Conservation (phyloP, 805 yeast genomes). For the Metschnikowia cubensis region DNA sequence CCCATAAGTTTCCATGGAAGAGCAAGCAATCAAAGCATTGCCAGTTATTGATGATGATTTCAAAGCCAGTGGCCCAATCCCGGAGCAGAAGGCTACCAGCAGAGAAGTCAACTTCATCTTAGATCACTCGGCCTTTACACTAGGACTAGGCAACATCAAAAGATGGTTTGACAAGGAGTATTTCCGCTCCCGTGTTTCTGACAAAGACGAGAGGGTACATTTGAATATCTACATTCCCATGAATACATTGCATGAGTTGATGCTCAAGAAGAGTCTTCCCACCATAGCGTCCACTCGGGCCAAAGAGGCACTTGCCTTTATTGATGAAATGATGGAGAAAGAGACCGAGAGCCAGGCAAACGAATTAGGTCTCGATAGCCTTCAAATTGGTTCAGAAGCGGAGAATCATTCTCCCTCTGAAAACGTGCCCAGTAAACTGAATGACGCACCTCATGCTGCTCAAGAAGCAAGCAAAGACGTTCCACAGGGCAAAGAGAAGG, state of each 20-base stretch:
- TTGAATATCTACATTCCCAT: slow-evolving; percentile 49
- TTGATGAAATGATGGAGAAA: slow-evolving; percentile 43
- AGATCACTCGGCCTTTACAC: slow-evolving; percentile 65
- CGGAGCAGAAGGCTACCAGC: not conserved
- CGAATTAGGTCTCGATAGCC: slow-evolving; percentile 3
- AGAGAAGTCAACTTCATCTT: slow-evolving; percentile 43
- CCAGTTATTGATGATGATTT: slow-evolving; percentile 1
- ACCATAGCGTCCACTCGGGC: slow-evolving; percentile 61
- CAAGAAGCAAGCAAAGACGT: not conserved
- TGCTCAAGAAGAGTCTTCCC: slow-evolving; percentile 36
- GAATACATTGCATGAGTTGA: slow-evolving; percentile 32
- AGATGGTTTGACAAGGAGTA: slow-evolving; percentile 51
- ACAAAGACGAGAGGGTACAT: slow-evolving; percentile 17
- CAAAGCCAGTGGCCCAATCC: too few relatives aligned
- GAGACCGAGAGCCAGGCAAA: slow-evolving; percentile 7
- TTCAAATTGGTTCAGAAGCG: slow-evolving; percentile 2
- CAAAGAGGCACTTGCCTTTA: slow-evolving; percentile 57
- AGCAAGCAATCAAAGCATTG: not conserved
- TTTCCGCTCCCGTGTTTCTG: slow-evolving; percentile 22
- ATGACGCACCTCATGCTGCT: not conserved
- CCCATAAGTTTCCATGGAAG: not conserved
- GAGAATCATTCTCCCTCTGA: not conserved
- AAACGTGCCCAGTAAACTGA: not conserved
- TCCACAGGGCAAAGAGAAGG: not conserved
- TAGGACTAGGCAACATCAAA: slow-evolving; percentile 65